Conservation (phyloP, 1,139 yeast genomes). For the Pneumocystis canis region DNA sequence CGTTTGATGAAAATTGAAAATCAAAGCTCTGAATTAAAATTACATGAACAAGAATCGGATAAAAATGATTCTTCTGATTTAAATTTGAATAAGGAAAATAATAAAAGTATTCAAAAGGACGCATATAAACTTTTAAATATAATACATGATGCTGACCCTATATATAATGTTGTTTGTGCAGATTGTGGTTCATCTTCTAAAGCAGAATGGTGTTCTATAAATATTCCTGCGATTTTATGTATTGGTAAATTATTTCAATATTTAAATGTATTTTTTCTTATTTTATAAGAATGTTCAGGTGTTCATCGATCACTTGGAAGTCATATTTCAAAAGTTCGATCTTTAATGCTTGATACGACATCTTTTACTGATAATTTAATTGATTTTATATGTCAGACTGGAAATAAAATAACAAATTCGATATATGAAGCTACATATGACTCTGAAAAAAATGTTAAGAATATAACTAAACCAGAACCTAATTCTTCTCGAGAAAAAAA, state of each 20-base stretch:
- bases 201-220: conserved; percentile 84
- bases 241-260: conserved; percentile 23
- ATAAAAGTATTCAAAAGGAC: background rate
- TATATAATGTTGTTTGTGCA: conserved; percentile 49
- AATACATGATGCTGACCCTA: conserved; percentile 36
- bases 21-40: background rate
- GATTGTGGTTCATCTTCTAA: conserved; percentile 54
- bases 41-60: background rate
- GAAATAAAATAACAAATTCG: conserved; percentile 49
- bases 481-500: conserved; percentile 11
- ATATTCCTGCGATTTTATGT: conserved; percentile 58
- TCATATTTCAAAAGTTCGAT: conserved; percentile 60
- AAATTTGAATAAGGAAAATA: background rate
- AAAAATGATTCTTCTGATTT: background rate
- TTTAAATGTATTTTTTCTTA: background rate
- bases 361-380: conserved; percentile 53
- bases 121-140: conserved; percentile 22
- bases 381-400: conserved; percentile 42
- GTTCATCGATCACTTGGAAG: conserved; percentile 64
- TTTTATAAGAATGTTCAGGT: conserved; percentile 45
- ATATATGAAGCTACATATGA: conserved; percentile 39
- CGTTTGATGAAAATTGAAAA: background rate
- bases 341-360: conserved; percentile 57
- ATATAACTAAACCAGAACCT: conserved; percentile 19
- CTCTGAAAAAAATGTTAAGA: conserved; percentile 33